These are phyloP conservation scores for Bipolaris oryzae DNA, from an alignment of 2,329 filamentous ascomycete genomes.

Conservation along the genomic window DNA sequence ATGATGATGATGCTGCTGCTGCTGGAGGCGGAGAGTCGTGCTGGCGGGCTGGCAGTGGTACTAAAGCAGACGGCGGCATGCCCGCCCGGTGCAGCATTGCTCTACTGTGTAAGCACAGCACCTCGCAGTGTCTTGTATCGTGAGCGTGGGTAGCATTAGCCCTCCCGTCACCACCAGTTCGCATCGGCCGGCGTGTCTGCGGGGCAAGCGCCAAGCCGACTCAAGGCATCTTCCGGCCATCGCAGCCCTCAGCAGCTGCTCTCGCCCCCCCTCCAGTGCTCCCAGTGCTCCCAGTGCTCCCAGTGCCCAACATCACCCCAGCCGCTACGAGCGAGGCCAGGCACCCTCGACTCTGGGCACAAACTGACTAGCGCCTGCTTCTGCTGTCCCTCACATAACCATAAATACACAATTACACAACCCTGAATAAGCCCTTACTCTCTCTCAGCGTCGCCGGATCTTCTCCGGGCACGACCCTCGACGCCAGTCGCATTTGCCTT, in stretches of 20 bases:
- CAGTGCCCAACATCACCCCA: constrained; percentile 3
- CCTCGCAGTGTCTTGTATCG: not conserved
- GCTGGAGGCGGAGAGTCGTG: not conserved
- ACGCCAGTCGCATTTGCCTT: constrained; percentile 29
- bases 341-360: not conserved
- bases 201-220: constrained; percentile 31
- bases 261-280: not conserved
- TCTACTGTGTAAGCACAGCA: too few species aligned
- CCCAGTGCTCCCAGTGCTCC: not conserved
- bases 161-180: constrained; percentile 7
- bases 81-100: not conserved
- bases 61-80: not conserved
- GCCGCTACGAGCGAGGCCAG: constrained; percentile 6
- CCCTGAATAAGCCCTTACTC: constrained; percentile 27
- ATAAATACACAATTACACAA: constrained; percentile 4
- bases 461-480: constrained; percentile 23
- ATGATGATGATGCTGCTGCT: too few species aligned
- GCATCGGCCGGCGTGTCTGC: constrained; percentile 17
- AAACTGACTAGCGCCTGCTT: too few species aligned
- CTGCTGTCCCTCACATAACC: constrained; percentile 20
- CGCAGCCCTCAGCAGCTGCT: constrained; percentile 9
- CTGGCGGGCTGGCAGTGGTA: too few species aligned
- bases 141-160: not conserved
- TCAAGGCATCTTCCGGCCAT: constrained; percentile 13
- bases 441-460: constrained; percentile 17